Evolutionary conservation across 2,329 filamentous ascomycete genomes (phyloP), one percentile per base, ranked within the genome.

Genomic region (Alternaria novae-zelandiae): DNA sequence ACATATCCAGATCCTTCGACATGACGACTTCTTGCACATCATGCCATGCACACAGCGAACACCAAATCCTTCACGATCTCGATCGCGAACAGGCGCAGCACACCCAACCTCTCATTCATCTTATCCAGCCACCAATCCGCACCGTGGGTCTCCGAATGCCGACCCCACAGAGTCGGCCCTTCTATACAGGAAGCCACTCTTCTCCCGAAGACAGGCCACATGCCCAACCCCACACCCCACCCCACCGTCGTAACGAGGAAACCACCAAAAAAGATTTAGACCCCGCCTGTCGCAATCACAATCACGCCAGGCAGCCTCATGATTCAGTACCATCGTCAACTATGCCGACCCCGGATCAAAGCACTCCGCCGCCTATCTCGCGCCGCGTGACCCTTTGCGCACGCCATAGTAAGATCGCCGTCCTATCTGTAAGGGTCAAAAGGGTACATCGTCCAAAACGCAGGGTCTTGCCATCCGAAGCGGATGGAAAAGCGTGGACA

Each of bases 101-200:
- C 36, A 50, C 46, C 45, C 47, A 44, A 53, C 12, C 46, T 54
- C 41, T 49, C 26, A 21, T 58, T 23, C 10, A 41, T 53, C 26
- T 41, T 58, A 25, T 28, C 43, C 21, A 32, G 46, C 28, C 46
- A 32, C 20, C 45, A 30, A 25, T 43, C 13, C 26, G 45, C 21
- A 9, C 26, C n/a, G 50, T 41, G 54, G 47, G 13, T 44, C 46
- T 43, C 13, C 23, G 28, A 30, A 15, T 30, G 12, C 20, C 17
- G n/a, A 49, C 53, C 58, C 58, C 58, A 47, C 55, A 59, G 21
- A 28, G 30, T 63, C 60, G 60, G 60, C 55, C 60, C 60, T 54
- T 63, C 53, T 62, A 30, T 30, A 30, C 28, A 51, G 17, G 15
- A 51, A 49, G 51, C 51, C 58, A 56, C 51, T 56, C 53, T 60